Conservation (phyloP, 2,329 filamentous ascomycete genomes). For the Orbilia brochopaga region DNA sequence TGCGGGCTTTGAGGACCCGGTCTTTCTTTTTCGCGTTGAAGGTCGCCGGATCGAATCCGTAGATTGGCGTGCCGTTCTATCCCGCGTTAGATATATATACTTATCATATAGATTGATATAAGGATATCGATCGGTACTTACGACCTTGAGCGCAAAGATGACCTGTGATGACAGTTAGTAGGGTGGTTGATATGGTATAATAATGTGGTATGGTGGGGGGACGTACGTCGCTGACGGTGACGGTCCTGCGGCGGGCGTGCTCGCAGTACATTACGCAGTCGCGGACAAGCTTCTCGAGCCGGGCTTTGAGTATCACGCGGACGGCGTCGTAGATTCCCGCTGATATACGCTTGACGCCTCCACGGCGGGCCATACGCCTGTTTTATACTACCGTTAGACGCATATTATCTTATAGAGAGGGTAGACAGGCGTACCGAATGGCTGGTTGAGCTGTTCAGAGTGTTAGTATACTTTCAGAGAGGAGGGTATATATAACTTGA, state of each 20-base stretch:
- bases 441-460: slow-evolving; percentile 13
- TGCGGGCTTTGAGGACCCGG: slow-evolving; percentile 2
- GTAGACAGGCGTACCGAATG: too few relatives aligned
- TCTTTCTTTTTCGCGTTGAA: not conserved
- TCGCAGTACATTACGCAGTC: slow-evolving; percentile 64
- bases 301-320: slow-evolving; percentile 62
- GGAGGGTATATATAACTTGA: too few relatives aligned
- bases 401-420: too few relatives aligned
- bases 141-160: slow-evolving; percentile 61
- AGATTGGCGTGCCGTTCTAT: slow-evolving; percentile 23
- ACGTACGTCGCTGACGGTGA: slow-evolving; percentile 68
- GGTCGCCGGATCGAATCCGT: slow-evolving; percentile 29
- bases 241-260: slow-evolving; percentile 66
- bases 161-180: slow-evolving; percentile 60
- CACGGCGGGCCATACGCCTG: slow-evolving; percentile 74
- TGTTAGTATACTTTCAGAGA: too few relatives aligned
- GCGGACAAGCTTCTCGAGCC: slow-evolving; percentile 63
- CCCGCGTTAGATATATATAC: not conserved
- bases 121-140: slow-evolving; percentile 57
- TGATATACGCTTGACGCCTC: slow-evolving; percentile 77
- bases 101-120: too few relatives aligned
- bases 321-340: slow-evolving; percentile 69
- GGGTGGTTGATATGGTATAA: not conserved
- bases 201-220: not conserved
- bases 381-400: slow-evolving; percentile 20